A percentile compares a stretch with the other conserved stretches of the same genome.
Evolutionary conservation across 495 filamentous ascomycete species (phyloP).

Genomic region (Durotheca rogersii): DNA sequence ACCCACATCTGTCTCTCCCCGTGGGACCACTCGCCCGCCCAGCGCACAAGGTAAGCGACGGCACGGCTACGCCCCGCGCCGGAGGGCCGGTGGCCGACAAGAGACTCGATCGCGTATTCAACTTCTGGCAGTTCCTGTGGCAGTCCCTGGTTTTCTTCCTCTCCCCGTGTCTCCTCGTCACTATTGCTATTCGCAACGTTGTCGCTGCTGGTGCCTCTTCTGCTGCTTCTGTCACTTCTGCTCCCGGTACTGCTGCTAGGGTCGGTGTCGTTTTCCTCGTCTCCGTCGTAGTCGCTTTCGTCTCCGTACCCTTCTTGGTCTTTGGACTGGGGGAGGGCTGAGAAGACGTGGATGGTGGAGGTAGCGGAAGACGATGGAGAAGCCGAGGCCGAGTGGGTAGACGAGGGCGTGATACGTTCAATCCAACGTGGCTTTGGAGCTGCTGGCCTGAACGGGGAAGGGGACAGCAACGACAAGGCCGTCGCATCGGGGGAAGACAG

Average conservation of each 20-base stretch:
- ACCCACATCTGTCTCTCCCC: conserved; percentile 4
- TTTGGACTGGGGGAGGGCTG: not conserved
- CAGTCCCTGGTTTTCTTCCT: not conserved
- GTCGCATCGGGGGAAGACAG: not conserved
- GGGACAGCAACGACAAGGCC: not conserved
- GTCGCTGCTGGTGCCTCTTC: not conserved
- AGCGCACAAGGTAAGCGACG: conserved; percentile 2
- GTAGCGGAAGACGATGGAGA: not conserved
- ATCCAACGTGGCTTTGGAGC: not conserved
- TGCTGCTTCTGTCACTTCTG: too few relatives aligned
- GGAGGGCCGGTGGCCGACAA: conserved; percentile 3
- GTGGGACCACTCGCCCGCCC: conserved; percentile 6
- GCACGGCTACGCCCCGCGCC: not conserved
- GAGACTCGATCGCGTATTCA: conserved; percentile 2
- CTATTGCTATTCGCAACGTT: not conserved
- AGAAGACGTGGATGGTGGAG: not conserved
- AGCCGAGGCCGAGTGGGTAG: not conserved
- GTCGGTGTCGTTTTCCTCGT: not conserved
- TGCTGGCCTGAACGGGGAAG: not conserved
- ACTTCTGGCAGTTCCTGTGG: not conserved
- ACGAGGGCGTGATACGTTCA: not conserved
- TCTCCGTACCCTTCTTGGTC: too few relatives aligned
- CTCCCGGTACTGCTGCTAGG: too few relatives aligned
- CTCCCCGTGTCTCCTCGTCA: not conserved
- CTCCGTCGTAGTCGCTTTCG: not conserved